Evolutionary conservation across 2,329 filamentous ascomycete genomes (phyloP).

Genomic region (Ampelomyces quisqualis): DNA sequence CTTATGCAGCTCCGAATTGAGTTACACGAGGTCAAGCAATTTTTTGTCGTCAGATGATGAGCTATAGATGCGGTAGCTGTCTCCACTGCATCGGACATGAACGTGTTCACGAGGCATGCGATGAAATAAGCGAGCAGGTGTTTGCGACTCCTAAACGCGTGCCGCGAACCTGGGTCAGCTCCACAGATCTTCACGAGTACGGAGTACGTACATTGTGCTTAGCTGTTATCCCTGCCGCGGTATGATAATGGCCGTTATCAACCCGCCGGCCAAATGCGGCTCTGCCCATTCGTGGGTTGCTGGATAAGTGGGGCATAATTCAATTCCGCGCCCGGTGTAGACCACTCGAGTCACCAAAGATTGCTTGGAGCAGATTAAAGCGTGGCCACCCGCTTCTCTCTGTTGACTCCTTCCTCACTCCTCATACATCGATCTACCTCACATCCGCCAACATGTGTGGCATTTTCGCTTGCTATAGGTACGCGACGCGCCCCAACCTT

Average conservation of each 20-base stretch:
- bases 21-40: too few species aligned
- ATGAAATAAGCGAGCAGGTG: constrained; percentile 18
- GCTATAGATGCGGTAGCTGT: too few species aligned
- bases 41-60: too few species aligned
- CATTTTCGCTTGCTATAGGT: constrained; percentile 95
- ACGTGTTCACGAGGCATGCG: constrained; percentile 19
- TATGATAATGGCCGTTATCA: constrained; percentile 15
- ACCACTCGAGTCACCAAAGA: constrained; percentile 23
- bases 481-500: constrained; percentile 23
- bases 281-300: constrained; percentile 17
- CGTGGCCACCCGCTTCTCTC: constrained; percentile 9
- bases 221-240: constrained; percentile 12
- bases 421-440: constrained; percentile 4
- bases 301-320: constrained; percentile 22
- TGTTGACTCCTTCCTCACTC: constrained; percentile 11
- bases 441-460: constrained; percentile 74
- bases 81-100: too few species aligned
- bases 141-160: constrained; percentile 8
- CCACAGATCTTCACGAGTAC: constrained; percentile 13
- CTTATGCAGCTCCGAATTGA: too few species aligned
- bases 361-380: constrained; percentile 21
- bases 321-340: constrained; percentile 17
- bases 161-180: constrained; percentile 7
- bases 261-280: constrained; percentile 15
- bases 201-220: constrained; percentile 14